Conservation (phyloP, 2,329 filamentous ascomycete species). For the Scedosporium aurantiacum region DNA sequence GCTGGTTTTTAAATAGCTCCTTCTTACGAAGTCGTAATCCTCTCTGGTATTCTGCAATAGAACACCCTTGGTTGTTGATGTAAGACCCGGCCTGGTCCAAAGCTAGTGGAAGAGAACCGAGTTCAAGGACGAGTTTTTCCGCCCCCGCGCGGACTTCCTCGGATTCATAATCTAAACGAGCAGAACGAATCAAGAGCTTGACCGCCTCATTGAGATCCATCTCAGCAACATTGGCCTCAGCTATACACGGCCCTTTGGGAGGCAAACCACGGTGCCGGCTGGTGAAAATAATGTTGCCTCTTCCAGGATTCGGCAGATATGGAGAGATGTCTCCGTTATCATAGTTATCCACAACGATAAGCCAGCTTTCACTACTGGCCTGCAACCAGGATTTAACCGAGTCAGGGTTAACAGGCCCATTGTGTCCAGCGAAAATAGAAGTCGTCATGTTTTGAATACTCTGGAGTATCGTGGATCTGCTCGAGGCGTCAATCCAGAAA, state of each 20-base stretch:
- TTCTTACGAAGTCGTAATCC: neutral
- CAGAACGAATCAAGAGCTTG: neutral
- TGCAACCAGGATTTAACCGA: conserved; percentile 13
- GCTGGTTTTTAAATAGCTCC: neutral
- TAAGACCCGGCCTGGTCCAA: conserved; percentile 17
- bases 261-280: conserved; percentile 10
- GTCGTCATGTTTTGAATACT: conserved; percentile 13
- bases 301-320: conserved; percentile 11
- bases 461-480: conserved; percentile 12
- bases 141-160: conserved; percentile 6
- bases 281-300: conserved; percentile 19
- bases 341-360: conserved; percentile 21
- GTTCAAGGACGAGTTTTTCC: conserved; percentile 9
- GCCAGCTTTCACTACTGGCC: conserved; percentile 14
- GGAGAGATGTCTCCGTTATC: conserved; percentile 9
- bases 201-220: neutral
- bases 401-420: neutral
- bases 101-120: conserved; percentile 18
- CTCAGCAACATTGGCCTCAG: neutral
- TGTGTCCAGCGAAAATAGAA: conserved; percentile 5
- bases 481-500: conserved; percentile 19
- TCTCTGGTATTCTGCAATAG: conserved; percentile 11
- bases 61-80: conserved; percentile 5
- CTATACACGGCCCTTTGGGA: neutral
- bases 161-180: neutral